Conservation (phyloP, 2,329 filamentous ascomycete species). For the Xylaria sp. region DNA sequence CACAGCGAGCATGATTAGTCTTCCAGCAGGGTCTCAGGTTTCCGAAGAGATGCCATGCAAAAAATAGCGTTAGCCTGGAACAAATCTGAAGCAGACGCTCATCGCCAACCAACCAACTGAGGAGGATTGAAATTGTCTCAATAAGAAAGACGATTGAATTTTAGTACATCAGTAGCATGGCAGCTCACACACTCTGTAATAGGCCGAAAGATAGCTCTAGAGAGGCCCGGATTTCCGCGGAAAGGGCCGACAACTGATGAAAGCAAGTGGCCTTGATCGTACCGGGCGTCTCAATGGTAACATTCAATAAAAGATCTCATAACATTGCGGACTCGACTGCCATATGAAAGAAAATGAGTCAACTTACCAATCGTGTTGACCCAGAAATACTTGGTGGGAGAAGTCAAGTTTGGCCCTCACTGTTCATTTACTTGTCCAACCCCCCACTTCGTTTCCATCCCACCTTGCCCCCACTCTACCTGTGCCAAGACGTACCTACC, state of each 20-base stretch:
- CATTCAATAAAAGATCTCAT: too few species aligned
- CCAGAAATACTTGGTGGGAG: too few species aligned
- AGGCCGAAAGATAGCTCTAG: constrained; percentile 20
- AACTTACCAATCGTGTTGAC: too few species aligned
- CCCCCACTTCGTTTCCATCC: background rate
- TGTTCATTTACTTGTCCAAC: too few species aligned
- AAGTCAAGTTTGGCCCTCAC: too few species aligned
- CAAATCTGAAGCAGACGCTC: constrained; percentile 25
- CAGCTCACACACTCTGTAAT: constrained; percentile 15
- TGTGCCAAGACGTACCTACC: too few species aligned
- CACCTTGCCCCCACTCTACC: background rate
- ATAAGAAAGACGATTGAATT: constrained; percentile 16
- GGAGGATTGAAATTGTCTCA: constrained; percentile 33
- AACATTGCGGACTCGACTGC: too few species aligned
- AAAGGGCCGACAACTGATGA: constrained; percentile 34
- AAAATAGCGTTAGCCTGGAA: constrained; percentile 30
- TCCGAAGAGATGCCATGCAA: constrained; percentile 14
- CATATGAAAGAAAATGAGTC: too few species aligned
- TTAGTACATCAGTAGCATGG: background rate
- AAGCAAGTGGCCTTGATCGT: background rate
- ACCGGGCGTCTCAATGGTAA: too few species aligned
- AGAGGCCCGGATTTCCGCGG: constrained; percentile 33
- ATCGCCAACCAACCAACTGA: background rate
- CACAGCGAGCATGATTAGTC: constrained; percentile 29
- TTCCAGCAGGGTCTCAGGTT: constrained; percentile 25